These are phyloP conservation scores for Penstemon davidsonii DNA, from an alignment of 257 asterid species.

Conservation along the genomic window DNA sequence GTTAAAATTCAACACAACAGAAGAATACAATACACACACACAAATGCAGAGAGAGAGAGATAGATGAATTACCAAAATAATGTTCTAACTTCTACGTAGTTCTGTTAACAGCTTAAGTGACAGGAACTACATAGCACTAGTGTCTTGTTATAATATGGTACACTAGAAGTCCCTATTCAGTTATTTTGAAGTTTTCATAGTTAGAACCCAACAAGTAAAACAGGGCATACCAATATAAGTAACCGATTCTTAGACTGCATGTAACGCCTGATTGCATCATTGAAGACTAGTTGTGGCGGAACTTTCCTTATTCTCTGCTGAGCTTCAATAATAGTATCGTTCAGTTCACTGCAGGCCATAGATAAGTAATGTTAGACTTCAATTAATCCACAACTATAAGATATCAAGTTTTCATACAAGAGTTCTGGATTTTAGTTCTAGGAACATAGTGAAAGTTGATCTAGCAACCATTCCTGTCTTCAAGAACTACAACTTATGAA, in stretches of 20 bases:
- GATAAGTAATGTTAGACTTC: slow-evolving; percentile 17
- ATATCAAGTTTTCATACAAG: background rate
- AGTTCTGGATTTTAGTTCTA: slow-evolving; percentile 1
- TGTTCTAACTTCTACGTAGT: background rate
- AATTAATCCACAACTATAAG: background rate
- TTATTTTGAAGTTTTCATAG: too few species aligned
- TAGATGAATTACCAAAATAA: too few species aligned
- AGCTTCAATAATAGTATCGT: slow-evolving; percentile 91
- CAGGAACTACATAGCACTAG: background rate
- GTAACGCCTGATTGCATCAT: slow-evolving; percentile 59
- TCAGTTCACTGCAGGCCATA: slow-evolving; percentile 70
- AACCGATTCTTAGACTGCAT: slow-evolving; percentile 73
- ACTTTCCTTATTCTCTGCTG: slow-evolving; percentile 73
- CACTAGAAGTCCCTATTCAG: background rate
- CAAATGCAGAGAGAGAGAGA: too few species aligned
- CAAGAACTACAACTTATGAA: background rate
- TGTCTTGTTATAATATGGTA: background rate
- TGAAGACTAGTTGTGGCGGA: slow-evolving; percentile 64
- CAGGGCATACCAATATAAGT: slow-evolving; percentile 70
- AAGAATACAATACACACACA: too few species aligned
- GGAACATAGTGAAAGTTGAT: background rate
- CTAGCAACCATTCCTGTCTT: background rate
- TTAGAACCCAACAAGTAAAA: background rate
- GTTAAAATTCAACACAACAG: too few species aligned
- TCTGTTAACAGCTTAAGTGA: background rate